These are phyloP conservation scores for Bacidia gigantensis DNA, from an alignment of 495 filamentous ascomycete genomes.

Conservation along the genomic window DNA sequence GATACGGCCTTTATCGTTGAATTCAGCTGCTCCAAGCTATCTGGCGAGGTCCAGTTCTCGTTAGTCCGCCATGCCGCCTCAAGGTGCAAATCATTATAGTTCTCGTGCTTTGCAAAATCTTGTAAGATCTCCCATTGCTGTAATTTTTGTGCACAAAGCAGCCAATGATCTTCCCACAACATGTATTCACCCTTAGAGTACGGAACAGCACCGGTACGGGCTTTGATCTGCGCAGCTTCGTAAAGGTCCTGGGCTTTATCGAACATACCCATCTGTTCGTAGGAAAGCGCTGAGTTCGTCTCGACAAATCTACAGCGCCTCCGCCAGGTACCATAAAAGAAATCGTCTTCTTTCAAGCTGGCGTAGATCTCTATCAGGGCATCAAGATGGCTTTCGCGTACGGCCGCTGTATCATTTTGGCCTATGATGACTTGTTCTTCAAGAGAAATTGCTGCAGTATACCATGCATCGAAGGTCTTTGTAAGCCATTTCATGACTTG, in stretches of 20 bases:
- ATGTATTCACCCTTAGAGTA: slow-evolving; percentile 97
- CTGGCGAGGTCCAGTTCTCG: slow-evolving; percentile 77
- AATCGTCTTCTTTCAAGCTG: slow-evolving; percentile 79
- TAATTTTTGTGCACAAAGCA: slow-evolving; percentile 91
- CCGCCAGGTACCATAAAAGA: slow-evolving; percentile 97
- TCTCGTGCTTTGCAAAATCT: slow-evolving; percentile 98
- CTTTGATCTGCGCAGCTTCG: slow-evolving; percentile 92
- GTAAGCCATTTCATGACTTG: slow-evolving; percentile 91
- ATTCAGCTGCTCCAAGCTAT: slow-evolving; percentile 79
- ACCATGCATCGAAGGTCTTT: slow-evolving; percentile 90
- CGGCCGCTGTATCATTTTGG: slow-evolving; percentile 63
- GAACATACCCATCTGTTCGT: slow-evolving; percentile 99
- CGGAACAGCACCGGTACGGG: slow-evolving; percentile 78
- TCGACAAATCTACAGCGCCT: slow-evolving; percentile 89
- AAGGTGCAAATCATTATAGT: slow-evolving; percentile 90
- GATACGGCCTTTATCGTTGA: slow-evolving; percentile 87
- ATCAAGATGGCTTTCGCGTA: slow-evolving; percentile 88
- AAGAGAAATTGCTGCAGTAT: slow-evolving; percentile 68
- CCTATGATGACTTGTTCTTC: slow-evolving; percentile 76
- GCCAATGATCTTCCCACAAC: slow-evolving; percentile 99
- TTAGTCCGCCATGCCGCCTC: slow-evolving; percentile 90
- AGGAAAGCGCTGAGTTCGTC: slow-evolving; percentile 90
- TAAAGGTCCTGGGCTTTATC: slow-evolving; percentile 94
- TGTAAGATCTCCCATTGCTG: slow-evolving; percentile 97
- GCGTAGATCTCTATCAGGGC: slow-evolving; percentile 85